Evolutionary conservation across 2,329 filamentous ascomycete genomes (phyloP), one percentile per base, ranked within the genome.

Genomic region (Alternaria metachromatica): DNA sequence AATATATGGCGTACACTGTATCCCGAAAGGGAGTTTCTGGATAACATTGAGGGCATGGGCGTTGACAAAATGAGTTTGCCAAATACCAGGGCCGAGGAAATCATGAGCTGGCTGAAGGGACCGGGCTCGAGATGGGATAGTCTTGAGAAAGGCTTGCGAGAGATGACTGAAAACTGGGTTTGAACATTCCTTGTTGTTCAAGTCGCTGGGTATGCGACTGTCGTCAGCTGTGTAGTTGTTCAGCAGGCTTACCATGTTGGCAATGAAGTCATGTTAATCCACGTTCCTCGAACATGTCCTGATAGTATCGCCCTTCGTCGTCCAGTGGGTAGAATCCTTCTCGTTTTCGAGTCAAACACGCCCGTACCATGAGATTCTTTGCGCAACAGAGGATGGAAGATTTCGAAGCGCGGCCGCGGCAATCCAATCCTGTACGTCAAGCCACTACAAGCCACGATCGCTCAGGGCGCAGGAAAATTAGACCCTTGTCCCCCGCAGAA

Each of bases 21-120:
- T 49, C 84, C 85, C 0, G 73, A 80, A 3, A 79, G 77, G 51
- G 67, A 65, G 15, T 81, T 85, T 58, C 55, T 63, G 3, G 66
- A 71, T 0, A 68, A 72, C 44, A 30, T 76, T 0, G 62, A 68
- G 33, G 69, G 65, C 0, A 15, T 68, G 21, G 69, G 68, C 6
- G 60, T 56, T 5, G 75, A 75, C 66, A 48, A 20, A 41, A 64
- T 58, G 54, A 69, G 37, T 33, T 66, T 71, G 56, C 72, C 64
- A 18, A 73, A 67, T 26, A 58, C 64, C 56, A 65, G 70, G 21
- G 72, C 76, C 1, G 70, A 74, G 60, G 72, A 72, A 46, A 50
- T 79, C 11, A 41, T 79, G 58, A 65, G 48, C 49, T 74, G 75
- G 68, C 55, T 74, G 5, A 78, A 78, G 49, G 71, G 70, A 3